phyloP scores from a whole-genome alignment of 2,329 filamentous ascomycete genomes.

The Lecanicillium sp. region DNA sequence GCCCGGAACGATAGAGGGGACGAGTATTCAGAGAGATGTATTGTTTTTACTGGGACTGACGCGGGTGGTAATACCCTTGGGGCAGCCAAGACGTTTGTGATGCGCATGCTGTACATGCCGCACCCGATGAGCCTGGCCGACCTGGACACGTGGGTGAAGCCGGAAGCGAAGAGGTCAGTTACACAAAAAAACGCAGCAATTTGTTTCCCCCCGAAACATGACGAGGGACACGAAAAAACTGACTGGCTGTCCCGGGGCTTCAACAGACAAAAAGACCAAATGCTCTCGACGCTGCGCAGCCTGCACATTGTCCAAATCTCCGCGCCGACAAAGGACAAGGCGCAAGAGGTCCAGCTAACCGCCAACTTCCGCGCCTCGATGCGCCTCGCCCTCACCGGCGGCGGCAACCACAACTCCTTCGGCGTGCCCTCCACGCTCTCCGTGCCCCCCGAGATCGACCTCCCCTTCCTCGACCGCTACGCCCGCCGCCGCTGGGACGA shows the following conservation, averaged over 20 bases:
- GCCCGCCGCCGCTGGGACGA: conserved; percentile 90
- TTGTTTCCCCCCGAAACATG: too few relatives aligned
- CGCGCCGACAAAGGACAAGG: conserved; percentile 52
- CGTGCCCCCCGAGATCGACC: conserved; percentile 56
- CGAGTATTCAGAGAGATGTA: too few relatives aligned
- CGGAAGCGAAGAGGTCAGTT: conserved; percentile 43
- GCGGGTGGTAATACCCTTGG: too few relatives aligned
- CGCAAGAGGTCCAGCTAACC: conserved; percentile 69
- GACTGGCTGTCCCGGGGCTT: too few relatives aligned
- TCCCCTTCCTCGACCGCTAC: conserved; percentile 74
- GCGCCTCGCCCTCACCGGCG: conserved; percentile 80
- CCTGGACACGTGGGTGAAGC: conserved; percentile 79
- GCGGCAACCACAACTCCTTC: conserved; percentile 80
- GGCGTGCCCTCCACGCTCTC: conserved; percentile 71
- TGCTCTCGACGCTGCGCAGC: conserved; percentile 71
- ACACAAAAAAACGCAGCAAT: too few relatives aligned
- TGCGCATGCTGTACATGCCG: conserved; percentile 89
- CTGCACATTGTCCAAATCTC: conserved; percentile 79
- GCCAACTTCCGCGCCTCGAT: conserved; percentile 78
- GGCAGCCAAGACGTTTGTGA: conserved; percentile 89
- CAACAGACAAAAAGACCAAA: conserved; percentile 70
- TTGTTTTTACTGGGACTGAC: background rate
- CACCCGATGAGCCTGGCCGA: conserved; percentile 71
- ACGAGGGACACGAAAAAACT: too few relatives aligned
- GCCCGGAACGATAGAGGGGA: too few relatives aligned